Evolutionary conservation across 305 asterid genomes (phyloP), one percentile per base, ranked within the genome.

Genomic region (Solanum aculeatissimum): DNA sequence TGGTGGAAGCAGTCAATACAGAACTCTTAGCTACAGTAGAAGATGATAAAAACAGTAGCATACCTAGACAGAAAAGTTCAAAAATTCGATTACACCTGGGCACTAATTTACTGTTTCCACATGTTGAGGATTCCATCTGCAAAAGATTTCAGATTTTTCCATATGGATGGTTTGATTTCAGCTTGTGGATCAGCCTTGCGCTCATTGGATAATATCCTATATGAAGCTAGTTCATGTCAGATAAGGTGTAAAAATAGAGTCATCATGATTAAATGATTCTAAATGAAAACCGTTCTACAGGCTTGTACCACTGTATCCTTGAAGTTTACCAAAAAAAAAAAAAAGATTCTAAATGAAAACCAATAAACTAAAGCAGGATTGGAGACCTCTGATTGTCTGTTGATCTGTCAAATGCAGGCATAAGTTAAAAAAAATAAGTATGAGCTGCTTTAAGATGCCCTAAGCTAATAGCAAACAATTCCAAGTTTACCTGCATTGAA

Each of bases 121-220:
- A 85, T 83, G 87, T 81, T 89, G 42, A 92, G 82, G 78, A 95
- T 86, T 77, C 92, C 98, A 89, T 89, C 91, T 29, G 97, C 97
- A 77, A 93, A 88, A 80, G 98, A 92, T 88, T 91, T 95, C 85
- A 95, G 87, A 83, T 88, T 90, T 69, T 89, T 86, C 98, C 98
- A 94, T 72, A 89, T 25, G 15, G 95, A 91, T 25, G 93, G 74
- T 53, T 86, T 86, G 84, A 65, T 85, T 80, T 83, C 89, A 71
- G 90, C 82, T 72, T 87, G 90, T 68, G 81, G 81, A 42, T 85
- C 88, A 66, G 83, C 85, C 63, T 58, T 69, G 21, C 85, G 90
- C 86, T 78, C 95, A 82, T 84, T 84, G 42, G 86, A 54, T 68
- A 47, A 71, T 85, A 86, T 88, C 92, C 98, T 94, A 69, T 75